Base-by-base conservation (phyloP, 768 basidiomycete species). In the Botryobasidium botryosum region DNA sequence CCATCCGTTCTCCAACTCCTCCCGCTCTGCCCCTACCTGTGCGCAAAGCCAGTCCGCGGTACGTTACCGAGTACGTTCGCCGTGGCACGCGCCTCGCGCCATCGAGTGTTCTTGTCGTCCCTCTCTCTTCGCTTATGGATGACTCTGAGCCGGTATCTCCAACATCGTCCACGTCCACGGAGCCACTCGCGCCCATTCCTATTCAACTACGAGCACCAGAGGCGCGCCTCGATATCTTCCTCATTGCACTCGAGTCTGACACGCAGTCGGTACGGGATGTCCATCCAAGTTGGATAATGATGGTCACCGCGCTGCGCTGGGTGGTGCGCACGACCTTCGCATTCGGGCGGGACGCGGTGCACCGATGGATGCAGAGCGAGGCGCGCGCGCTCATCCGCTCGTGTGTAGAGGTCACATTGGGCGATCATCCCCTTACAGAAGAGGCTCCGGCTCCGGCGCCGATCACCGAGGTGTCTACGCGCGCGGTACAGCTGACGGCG, bases 191-290 rank as follows among this genome's bases (percentile, higher is more conserved):
- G 12, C 12, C 37, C 13, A 12, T 39, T 12, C 48, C 48, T 6
- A 50, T 50, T 5, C 49, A 50, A 35, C 25, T 50, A 7, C 49
- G 49, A 26, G 35, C 49, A 15, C 13, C 35, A 5, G 49, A 48
- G 20, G 43, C 49, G n/a, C 39, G 49, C 15, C 20, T 50, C 4
- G 21, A 36, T 5, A 17, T 50, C n/a, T 50, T 48, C 29, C 49
- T 50, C 15, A 25, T 24, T 17, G 48, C 49, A 6, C 24, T 50
- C 27, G 29, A 40, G 25, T 31, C 50, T 6, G 37, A 49, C 28
- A 50, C 49, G 12, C 12, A 18, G 10, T 24, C 15, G 13, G 43
- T 50, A 25, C 39, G 48, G 32, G 26, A 17, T 0, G 13, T 50
- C n/a, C 18, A 28, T 6, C 21, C 39, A 31, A 7, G 10, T 5